Percentiles rank a stretch among this genome's conserved stretches.
Evolutionary conservation across 2,329 filamentous ascomycete species (phyloP).

Genomic region (Stagonosporopsis cucurbitacearum): DNA sequence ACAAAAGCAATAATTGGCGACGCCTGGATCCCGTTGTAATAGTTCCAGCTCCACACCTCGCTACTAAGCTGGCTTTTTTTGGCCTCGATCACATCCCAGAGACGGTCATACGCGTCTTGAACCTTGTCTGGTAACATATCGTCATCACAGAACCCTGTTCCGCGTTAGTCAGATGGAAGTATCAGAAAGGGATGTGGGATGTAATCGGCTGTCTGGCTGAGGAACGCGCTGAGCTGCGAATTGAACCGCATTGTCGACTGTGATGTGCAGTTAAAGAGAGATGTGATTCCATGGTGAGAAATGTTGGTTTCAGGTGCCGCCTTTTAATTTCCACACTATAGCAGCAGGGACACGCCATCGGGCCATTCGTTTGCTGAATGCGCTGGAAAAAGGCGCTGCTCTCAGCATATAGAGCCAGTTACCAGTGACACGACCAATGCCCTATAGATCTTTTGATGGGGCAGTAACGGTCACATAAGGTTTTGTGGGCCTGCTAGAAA

Average conservation of each 20-base stretch:
- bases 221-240: constrained; percentile 60
- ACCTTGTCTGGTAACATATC: constrained; percentile 54
- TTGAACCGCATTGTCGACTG: neutral
- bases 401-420: neutral
- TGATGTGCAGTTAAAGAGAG: neutral
- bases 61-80: constrained; percentile 60
- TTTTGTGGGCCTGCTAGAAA: constrained; percentile 3
- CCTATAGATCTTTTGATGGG: constrained; percentile 4
- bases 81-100: constrained; percentile 67
- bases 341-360: neutral
- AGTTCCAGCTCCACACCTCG: constrained; percentile 70
- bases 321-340: neutral
- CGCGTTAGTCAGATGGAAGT: constrained; percentile 24
- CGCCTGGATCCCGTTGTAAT: constrained; percentile 57
- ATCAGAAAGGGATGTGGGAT: constrained; percentile 58
- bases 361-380: neutral
- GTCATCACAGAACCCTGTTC: constrained; percentile 59
- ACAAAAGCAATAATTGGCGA: constrained; percentile 60
- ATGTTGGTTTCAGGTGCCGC: neutral
- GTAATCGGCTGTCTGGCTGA: constrained; percentile 64
- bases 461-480: neutral
- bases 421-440: neutral
- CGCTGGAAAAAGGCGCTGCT: neutral
- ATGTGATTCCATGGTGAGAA: neutral
- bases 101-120: constrained; percentile 60